Base-by-base conservation (phyloP, 176 grass and related monocot genomes). In the Puccinellia tenuiflora region DNA sequence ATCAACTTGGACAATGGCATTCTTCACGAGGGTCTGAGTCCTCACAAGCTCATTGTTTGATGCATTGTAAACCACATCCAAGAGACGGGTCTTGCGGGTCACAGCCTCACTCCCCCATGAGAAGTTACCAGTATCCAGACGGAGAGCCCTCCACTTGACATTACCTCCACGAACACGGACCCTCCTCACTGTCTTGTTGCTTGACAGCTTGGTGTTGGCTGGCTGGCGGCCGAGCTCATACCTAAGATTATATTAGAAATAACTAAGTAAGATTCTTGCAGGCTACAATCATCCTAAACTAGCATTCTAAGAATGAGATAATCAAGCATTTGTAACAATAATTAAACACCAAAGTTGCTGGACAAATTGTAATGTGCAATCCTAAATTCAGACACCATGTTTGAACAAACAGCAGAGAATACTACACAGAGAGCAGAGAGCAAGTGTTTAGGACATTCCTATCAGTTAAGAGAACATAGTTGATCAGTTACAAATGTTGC, bases 151-250 rank as follows among this genome's bases (percentile, higher is more conserved):
- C 85, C 85, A 87, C 79, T 87, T 87, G 28, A 87, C 38, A 11
- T 87, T 87, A 38, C 85, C 85, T 38, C 85, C 85, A 0, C 85
- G 72, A 34, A 87, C 85, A 87, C 79, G 85, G 3, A 87, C 85
- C 71, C 79, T 82, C 85, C 85, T 82, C 48, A 82, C 85, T 47
- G 79, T 87, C 79, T 82, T 87, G 50, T 87, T 87, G 85, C 85
- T 87, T 1, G 85, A 87, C 16, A 87, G 29, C 39, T 87, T 87
- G 1, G 85, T 87, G 48, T 87, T 87, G 9, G 85, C 85, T 0
- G 85, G 85, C 79, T 87, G 79, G 78, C 79, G 79, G 28, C 85
- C 85, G 9, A 87, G 85, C 85, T 87, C 85, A 87, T 82, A 87
- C 85, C 85, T 87, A 48, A 22, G 8, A 76, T 1, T 1, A 46